Conservation (phyloP, 495 filamentous ascomycete species). For the Talaromyces wortmannii region DNA sequence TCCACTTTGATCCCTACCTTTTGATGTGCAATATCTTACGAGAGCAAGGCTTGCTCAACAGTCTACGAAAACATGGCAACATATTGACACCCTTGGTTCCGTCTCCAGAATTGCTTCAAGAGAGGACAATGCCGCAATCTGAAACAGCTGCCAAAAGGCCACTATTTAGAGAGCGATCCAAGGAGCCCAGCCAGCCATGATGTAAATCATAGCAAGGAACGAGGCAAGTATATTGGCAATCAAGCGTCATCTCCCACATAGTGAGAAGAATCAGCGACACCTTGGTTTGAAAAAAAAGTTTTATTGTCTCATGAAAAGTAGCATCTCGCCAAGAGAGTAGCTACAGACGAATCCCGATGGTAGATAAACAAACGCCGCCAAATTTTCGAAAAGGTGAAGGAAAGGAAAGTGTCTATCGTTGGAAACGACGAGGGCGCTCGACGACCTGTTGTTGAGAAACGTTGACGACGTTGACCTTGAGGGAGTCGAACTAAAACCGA, state of each 20-base stretch:
- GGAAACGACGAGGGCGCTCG: constrained; percentile 68
- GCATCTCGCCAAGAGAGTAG: constrained; percentile 13
- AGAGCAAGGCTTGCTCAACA: too few relatives aligned
- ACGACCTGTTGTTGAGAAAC: constrained; percentile 80
- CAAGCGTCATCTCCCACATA: constrained; percentile 67
- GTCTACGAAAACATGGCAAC: too few relatives aligned
- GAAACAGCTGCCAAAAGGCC: too few relatives aligned
- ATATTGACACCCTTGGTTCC: too few relatives aligned
- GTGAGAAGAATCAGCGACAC: constrained; percentile 79
- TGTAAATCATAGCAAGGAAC: neutral
- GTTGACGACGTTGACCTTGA: constrained; percentile 88
- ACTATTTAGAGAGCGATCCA: neutral
- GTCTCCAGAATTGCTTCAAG: too few relatives aligned
- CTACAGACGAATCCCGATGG: neutral
- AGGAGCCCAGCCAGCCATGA: constrained; percentile 9
- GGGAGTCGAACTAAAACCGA: constrained; percentile 75
- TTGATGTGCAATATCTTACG: too few relatives aligned
- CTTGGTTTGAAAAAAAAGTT: constrained; percentile 60
- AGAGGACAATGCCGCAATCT: too few relatives aligned
- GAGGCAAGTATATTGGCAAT: constrained; percentile 59
- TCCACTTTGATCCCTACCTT: too few relatives aligned
- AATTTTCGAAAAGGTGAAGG: constrained; percentile 21
- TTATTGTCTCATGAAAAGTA: constrained; percentile 42
- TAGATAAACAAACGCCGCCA: constrained; percentile 18
- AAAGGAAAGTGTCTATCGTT: constrained; percentile 20